These are phyloP conservation scores for Gaertneriomyces semiglobifer DNA, from an alignment of 192 early-diverging fungal species.

Conservation along the genomic window DNA sequence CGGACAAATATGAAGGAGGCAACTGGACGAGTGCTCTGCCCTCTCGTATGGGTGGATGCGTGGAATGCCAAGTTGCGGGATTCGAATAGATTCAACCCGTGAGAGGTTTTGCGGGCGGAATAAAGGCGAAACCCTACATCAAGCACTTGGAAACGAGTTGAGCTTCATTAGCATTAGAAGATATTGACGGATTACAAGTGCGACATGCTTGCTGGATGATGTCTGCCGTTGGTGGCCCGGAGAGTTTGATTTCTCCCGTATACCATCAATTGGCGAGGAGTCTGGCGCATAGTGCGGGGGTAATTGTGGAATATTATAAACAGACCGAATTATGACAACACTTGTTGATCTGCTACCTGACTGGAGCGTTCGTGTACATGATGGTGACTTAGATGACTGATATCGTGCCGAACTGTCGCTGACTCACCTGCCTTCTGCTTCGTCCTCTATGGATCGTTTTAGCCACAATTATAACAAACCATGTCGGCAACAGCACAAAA, in stretches of 20 bases:
- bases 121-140: constrained; percentile 27
- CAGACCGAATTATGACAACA: neutral
- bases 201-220: constrained; percentile 2
- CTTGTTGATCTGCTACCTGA: neutral
- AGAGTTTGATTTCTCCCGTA: neutral
- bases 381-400: neutral
- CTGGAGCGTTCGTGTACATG: neutral
- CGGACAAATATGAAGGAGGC: constrained; percentile 18
- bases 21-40: neutral
- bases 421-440: neutral
- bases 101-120: neutral
- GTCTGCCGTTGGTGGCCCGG: constrained; percentile 11
- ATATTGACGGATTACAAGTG: constrained; percentile 7
- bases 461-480: neutral
- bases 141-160: neutral
- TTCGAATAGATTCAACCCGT: constrained; percentile 12
- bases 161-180: neutral
- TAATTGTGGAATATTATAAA: neutral
- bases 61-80: neutral
- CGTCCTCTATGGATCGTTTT: neutral
- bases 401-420: neutral
- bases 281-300: constrained; percentile 7
- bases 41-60: neutral
- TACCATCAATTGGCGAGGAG: constrained; percentile 15
- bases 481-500: constrained; percentile 11